These are phyloP conservation scores for Simplicillium sp. DNA, from an alignment of 2,329 filamentous ascomycete species.

Conservation along the genomic window DNA sequence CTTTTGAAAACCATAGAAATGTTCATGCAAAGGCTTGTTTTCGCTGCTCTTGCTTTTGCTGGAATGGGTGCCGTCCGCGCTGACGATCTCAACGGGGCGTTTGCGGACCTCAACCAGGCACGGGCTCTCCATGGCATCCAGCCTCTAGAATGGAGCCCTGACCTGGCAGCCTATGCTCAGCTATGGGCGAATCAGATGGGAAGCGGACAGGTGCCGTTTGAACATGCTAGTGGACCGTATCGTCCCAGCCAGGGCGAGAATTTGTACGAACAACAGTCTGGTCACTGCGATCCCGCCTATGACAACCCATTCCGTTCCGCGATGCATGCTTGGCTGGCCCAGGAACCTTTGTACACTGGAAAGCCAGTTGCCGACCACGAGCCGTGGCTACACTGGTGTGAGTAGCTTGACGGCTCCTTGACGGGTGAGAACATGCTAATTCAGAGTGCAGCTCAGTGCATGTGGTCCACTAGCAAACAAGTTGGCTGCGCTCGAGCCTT, in stretches of 20 bases:
- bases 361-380: slow-evolving; percentile 22
- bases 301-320: slow-evolving; percentile 19
- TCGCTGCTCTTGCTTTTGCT: too few species aligned
- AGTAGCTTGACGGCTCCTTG: slow-evolving; percentile 3
- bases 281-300: slow-evolving; percentile 18
- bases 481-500: slow-evolving; percentile 23
- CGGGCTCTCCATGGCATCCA: slow-evolving; percentile 16
- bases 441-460: slow-evolving; percentile 20
- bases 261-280: slow-evolving; percentile 19
- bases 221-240: slow-evolving; percentile 18
- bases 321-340: slow-evolving; percentile 19
- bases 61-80: slow-evolving; percentile 1
- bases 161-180: slow-evolving; percentile 20
- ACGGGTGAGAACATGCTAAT: slow-evolving; percentile 4
- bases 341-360: slow-evolving; percentile 18
- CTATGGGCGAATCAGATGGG: slow-evolving; percentile 24
- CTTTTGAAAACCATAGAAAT: too few species aligned
- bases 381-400: slow-evolving; percentile 27
- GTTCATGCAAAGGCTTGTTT: too few species aligned
- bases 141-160: slow-evolving; percentile 18
- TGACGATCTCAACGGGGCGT: slow-evolving; percentile 15
- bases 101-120: slow-evolving; percentile 21
- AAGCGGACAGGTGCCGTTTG: slow-evolving; percentile 16
- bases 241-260: slow-evolving; percentile 25
- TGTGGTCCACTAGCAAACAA: slow-evolving; percentile 22